Conservation (phyloP, 306 rosid genomes). For the Cucurbita pepo region DNA sequence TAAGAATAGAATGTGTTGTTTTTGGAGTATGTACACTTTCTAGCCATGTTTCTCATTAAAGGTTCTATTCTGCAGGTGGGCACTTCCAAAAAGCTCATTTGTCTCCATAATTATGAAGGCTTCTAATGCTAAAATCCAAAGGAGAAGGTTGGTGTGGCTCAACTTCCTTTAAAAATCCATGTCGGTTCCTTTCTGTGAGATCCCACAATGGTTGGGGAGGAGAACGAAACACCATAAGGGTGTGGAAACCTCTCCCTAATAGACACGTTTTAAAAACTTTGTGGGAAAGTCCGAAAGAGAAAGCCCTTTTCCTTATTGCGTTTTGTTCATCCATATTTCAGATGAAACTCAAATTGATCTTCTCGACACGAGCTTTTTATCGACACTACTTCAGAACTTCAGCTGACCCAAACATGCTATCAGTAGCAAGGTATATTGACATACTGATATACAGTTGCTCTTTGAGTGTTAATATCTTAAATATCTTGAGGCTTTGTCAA, state of each 20-base stretch:
- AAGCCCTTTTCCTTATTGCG: not conserved
- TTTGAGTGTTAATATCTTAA: not conserved
- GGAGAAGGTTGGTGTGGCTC: conserved; percentile 29
- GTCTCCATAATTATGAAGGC: conserved; percentile 40
- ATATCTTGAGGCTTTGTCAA: not conserved
- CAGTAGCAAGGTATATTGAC: not conserved
- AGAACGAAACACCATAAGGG: too few species aligned
- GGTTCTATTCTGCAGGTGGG: conserved; percentile 41
- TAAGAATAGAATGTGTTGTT: conserved; percentile 14
- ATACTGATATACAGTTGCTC: not conserved
- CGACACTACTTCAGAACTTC: not conserved
- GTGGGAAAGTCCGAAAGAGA: too few species aligned
- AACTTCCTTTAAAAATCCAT: not conserved
- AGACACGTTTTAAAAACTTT: too few species aligned
- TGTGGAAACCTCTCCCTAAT: too few species aligned
- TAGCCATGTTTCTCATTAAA: conserved; percentile 25
- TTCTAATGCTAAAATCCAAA: conserved; percentile 23
- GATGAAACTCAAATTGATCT: not conserved
- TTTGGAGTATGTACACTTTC: conserved; percentile 6
- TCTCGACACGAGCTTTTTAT: not conserved
- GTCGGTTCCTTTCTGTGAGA: not conserved
- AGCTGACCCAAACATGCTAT: not conserved
- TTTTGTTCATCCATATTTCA: not conserved
- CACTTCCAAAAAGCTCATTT: conserved; percentile 23
- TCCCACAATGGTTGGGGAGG: too few species aligned